Evolutionary conservation across 1,139 yeast genomes (phyloP), one percentile per base, ranked within the genome.

Genomic region (Protomyces inundatus): DNA sequence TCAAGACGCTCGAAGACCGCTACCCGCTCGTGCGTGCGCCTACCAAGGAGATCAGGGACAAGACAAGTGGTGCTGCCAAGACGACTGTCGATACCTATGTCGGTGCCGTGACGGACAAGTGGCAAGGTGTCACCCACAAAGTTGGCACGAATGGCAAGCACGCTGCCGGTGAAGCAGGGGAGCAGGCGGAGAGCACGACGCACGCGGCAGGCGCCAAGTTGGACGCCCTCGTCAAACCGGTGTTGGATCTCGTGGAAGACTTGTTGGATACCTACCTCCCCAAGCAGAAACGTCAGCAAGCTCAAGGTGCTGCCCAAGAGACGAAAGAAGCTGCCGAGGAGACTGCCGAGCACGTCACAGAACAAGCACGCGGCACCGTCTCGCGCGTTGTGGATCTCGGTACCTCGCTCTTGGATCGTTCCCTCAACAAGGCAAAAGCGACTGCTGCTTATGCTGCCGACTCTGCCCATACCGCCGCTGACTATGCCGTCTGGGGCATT

Each of bases 41-140:
- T 34, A 54, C 58, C 7, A 35, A 51, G 6, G 64, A 53, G 34
- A 60, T 54, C 54, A 60, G 23, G 58, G 58, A 46, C 57, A 60
- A 53, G 58, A 60, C 58, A 3, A 54, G 58, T 36, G 64, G 64
- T n/a, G 64, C 54, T 6, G 64, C 58, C 54, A 60, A 60, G 64
- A 54, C 64, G 9, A 60, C 64, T 12, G 64, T 60, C 33, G 64
- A 54, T 50, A 58, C 62, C 35, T 58, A 58, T 14, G 62, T 58
- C 46, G 62, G 62, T 16, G 62, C 62, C 5, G 37, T 58, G 37
- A 55, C 53, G 32, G 62, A 58, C 48, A 51, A 53, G 37, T 50
- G 51, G 32, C 39, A 51, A 12, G 62, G 56, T 10, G 56, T 40
- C 36, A 48, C 62, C n/a, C 50, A 48, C 36, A 50, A 51, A 14